Base-by-base conservation (phyloP, 306 rosid genomes). In the Pyrus communis region DNA sequence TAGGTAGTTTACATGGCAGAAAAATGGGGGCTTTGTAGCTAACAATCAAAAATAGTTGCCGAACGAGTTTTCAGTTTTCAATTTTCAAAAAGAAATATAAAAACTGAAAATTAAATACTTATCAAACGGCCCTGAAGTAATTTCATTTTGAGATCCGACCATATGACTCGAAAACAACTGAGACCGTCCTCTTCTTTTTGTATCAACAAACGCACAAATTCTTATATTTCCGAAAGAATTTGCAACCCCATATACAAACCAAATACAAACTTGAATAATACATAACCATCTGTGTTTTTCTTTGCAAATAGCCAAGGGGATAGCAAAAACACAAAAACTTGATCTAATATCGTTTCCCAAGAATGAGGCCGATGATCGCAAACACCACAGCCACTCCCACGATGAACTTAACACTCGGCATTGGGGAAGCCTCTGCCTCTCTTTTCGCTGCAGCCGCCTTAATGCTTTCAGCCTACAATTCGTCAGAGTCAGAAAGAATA, bases 271-370 rank as follows among this genome's bases (percentile, higher is more conserved):
- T 76, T 54, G 33, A 77, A 74, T 49, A 82, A 67, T 25, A 75
- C 78, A 86, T 60, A 76, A 66, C 69, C 79, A 88, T 67, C 76
- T 85, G 79, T 80, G 74, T 71, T 87, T 49, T 86, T 38, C 84
- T 73, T 84, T 75, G 69, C 90, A 89, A 81, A 79, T 85, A 79
- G 85, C 84, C 68, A 83, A 83, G 91, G 89, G 89, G 15, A 90
- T 63, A 75, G 62, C 75, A 74, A 79, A 35, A 25, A 69, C 68
- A 84, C 82, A 72, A 54, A 4, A 59, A n/a, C 17, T 57, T 28
- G 49, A 80, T 7, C 85, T 91, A 92, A 81, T 92, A 96, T 46
- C 83, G 88, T 78, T 91, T 96, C 77, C 98, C 98, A 82, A 96
- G 93, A 77, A 92, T 81, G 70, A 96, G 67, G 75, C 99, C 99